phyloP scores from a whole-genome alignment of 2,329 filamentous ascomycete genomes.

The Tolypocladium tundrense region DNA sequence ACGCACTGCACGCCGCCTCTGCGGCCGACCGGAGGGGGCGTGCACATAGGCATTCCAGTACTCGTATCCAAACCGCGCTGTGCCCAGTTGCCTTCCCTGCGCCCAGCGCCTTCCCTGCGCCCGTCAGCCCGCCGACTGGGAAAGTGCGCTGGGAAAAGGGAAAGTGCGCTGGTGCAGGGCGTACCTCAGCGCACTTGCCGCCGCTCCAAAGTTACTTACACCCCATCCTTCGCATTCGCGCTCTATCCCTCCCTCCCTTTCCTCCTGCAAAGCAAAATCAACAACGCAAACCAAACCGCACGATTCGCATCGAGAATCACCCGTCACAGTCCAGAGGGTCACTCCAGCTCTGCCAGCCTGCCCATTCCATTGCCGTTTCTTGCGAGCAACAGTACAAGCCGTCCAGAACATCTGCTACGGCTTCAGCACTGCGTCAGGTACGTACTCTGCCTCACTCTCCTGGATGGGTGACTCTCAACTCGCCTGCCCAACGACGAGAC shows the following conservation, averaged over 20 bases:
- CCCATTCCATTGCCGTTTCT: conserved; percentile 15
- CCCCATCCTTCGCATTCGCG: conserved; percentile 5
- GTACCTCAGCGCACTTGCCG: neutral
- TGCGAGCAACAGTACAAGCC: conserved; percentile 8
- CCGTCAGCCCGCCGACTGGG: neutral
- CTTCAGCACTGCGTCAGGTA: conserved; percentile 21
- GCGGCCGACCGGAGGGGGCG: neutral
- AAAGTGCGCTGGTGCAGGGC: neutral
- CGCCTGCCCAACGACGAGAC: conserved; percentile 2
- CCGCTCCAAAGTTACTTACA: neutral
- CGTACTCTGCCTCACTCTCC: conserved; percentile 12
- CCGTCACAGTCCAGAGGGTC: conserved; percentile 51
- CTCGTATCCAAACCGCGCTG: neutral
- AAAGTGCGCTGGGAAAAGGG: neutral
- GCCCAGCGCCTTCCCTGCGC: neutral
- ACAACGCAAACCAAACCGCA: conserved; percentile 37
- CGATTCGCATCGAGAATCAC: conserved; percentile 43
- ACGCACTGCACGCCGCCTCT: neutral
- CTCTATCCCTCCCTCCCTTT: conserved; percentile 20
- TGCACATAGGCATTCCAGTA: neutral
- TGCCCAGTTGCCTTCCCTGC: neutral
- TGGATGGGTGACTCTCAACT: conserved; percentile 11
- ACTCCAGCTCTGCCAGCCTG: conserved; percentile 35
- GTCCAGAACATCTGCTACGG: conserved; percentile 10
- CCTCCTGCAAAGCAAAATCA: conserved; percentile 37